These are phyloP conservation scores for Odonthalia washingtoniensis DNA, from an alignment of 31 red algal genomes.

Conservation along the genomic window DNA sequence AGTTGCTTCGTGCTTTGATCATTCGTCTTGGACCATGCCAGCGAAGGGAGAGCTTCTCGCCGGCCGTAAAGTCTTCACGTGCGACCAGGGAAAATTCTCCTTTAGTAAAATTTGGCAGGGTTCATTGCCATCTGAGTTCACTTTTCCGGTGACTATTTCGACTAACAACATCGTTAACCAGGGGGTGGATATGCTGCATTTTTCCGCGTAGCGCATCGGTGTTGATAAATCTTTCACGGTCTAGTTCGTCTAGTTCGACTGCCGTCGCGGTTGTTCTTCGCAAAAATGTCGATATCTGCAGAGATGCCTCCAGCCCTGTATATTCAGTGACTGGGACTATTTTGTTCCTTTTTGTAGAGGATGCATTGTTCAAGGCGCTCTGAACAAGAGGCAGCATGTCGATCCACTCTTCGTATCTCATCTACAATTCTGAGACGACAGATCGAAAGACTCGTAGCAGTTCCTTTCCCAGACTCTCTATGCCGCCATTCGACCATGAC, in stretches of 20 bases:
- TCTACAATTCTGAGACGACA: constrained; percentile 3
- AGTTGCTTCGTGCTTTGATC: not conserved
- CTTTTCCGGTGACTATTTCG: not conserved
- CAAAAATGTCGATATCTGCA: not conserved
- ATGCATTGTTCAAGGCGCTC: not conserved
- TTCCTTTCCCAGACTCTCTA: constrained; percentile 7
- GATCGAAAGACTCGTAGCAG: not conserved
- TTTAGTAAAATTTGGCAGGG: constrained; percentile 5
- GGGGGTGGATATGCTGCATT: not conserved
- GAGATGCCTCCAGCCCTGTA: not conserved
- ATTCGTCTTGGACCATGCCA: constrained; percentile 3
- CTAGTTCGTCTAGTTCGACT: not conserved
- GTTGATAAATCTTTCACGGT: not conserved
- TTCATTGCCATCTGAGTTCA: not conserved
- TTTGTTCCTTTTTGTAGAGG: not conserved
- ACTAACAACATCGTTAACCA: not conserved
- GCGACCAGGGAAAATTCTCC: not conserved
- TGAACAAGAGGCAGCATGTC: constrained; percentile 19
- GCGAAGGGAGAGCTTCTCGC: not conserved
- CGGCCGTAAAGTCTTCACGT: not conserved
- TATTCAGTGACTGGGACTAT: not conserved
- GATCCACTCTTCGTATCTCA: not conserved
- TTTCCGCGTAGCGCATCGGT: not conserved
- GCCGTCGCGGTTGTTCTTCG: not conserved
- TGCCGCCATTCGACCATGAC: not conserved